Evolutionary conservation across 1,139 yeast genomes (phyloP).

Genomic region (Saccharomyces hybrid): DNA sequence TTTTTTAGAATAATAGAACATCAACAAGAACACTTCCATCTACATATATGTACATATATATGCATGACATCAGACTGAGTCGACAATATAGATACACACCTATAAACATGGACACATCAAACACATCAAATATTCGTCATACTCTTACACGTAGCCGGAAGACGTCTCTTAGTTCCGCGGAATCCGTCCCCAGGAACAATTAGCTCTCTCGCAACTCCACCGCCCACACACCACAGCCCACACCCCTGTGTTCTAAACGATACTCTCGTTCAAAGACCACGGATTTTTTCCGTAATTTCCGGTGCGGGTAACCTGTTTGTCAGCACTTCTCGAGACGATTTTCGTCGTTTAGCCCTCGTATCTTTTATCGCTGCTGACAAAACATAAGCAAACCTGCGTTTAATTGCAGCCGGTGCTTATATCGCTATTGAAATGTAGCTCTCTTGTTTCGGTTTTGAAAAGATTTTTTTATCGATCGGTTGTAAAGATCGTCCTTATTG

Average conservation of each 20-base stretch:
- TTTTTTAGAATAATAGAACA: not conserved
- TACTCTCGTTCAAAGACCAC: not conserved
- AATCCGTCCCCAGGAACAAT: not conserved
- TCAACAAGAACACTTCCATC: not conserved
- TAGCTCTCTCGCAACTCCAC: not conserved
- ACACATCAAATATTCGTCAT: not conserved
- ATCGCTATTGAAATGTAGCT: not conserved
- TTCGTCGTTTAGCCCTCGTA: not conserved
- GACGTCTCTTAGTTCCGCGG: no score
- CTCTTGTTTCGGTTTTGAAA: not conserved
- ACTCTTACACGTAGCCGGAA: not conserved
- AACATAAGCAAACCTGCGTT: not conserved
- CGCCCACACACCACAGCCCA: not conserved
- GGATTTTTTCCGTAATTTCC: not conserved
- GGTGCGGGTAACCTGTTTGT: not conserved
- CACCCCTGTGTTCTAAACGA: not conserved
- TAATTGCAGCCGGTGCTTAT: not conserved
- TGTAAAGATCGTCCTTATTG: constrained; percentile 1
- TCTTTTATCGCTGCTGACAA: constrained; percentile 1
- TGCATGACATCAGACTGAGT: not conserved
- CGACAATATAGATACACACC: not conserved
- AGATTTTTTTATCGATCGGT: not conserved
- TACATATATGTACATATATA: not conserved
- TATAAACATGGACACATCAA: not conserved
- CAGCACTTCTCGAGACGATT: not conserved